A percentile compares a stretch with the other conserved stretches of the same genome.
These are phyloP conservation scores for Colletotrichum spaethianum DNA, from an alignment of 2,329 filamentous ascomycete genomes.

Conservation along the genomic window DNA sequence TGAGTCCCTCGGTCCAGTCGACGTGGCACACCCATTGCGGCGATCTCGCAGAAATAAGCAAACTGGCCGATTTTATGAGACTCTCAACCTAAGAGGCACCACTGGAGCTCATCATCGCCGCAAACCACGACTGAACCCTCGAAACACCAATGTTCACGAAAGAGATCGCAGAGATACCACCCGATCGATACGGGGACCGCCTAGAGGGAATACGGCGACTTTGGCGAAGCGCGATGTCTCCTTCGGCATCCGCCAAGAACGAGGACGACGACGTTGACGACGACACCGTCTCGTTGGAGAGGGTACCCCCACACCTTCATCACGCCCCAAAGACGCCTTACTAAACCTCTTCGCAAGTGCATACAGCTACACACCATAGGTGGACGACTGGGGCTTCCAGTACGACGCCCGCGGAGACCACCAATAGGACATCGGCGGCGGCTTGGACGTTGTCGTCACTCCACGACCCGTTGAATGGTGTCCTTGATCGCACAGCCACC, in stretches of 20 bases:
- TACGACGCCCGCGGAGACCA: conserved; percentile 50
- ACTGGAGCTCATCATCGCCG: conserved; percentile 64
- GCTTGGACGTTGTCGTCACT: conserved; percentile 52
- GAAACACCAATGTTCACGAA: conserved; percentile 43
- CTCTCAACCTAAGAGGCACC: conserved; percentile 57
- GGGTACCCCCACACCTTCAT: conserved; percentile 55
- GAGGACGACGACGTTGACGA: conserved; percentile 7
- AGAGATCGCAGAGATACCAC: conserved; percentile 4
- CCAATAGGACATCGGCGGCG: conserved; percentile 46
- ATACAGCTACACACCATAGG: conserved; percentile 60
- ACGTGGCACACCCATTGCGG: conserved; percentile 67
- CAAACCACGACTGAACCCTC: conserved; percentile 66
- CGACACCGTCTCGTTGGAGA: conserved; percentile 56
- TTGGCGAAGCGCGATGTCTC: conserved; percentile 52
- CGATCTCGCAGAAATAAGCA: conserved; percentile 62
- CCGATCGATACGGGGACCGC: conserved; percentile 30
- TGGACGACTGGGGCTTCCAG: conserved; percentile 60
- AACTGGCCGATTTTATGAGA: conserved; percentile 54
- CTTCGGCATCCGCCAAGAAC: conserved; percentile 42
- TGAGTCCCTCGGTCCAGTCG: conserved; percentile 52
- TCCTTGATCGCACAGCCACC: conserved; percentile 56
- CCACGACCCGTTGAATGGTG: conserved; percentile 54
- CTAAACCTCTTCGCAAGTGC: conserved; percentile 62
- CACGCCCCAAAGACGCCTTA: conserved; percentile 56
- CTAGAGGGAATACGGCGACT: conserved; percentile 53